phyloP scores from a whole-genome alignment of 1,139 yeast species.

The Starmera stellimalicola region DNA sequence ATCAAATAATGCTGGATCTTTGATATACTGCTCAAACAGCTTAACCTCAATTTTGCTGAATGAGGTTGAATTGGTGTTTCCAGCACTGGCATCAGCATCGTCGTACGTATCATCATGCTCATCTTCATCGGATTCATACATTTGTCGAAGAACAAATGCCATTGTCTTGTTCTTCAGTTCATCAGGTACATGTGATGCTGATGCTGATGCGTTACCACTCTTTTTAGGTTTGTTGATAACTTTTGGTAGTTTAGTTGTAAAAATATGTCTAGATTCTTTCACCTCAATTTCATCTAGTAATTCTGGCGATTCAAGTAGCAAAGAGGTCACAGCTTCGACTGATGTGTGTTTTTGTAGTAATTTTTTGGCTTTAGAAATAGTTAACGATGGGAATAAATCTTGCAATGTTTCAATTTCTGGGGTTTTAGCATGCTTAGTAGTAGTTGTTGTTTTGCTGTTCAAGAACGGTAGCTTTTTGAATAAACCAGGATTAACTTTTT shows the following conservation, averaged over 20 bases:
- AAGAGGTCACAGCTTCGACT: constrained; percentile 51
- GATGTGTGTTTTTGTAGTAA: constrained; percentile 40
- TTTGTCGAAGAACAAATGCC: constrained; percentile 50
- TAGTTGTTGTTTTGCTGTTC: constrained; percentile 2
- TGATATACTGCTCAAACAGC: constrained; percentile 49
- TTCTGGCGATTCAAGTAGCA: constrained; percentile 53
- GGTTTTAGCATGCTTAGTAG: constrained; percentile 14
- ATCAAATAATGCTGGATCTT: constrained; percentile 42
- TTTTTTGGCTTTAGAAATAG: constrained; percentile 33
- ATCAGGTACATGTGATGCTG: constrained; percentile 28
- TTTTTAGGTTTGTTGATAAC: constrained; percentile 11
- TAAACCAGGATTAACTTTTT: constrained; percentile 39
- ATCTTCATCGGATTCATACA: constrained; percentile 63
- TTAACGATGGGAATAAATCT: constrained; percentile 54
- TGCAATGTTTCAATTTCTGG: constrained; percentile 33
- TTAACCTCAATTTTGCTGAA: constrained; percentile 33
- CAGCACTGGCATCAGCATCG: constrained; percentile 48
- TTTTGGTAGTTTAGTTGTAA: constrained; percentile 5
- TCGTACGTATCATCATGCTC: constrained; percentile 83
- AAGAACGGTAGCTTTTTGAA: constrained; percentile 33
- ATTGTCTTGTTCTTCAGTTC: constrained; percentile 47
- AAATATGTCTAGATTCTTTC: constrained; percentile 4
- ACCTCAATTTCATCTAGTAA: constrained; percentile 19
- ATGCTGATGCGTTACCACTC: constrained; percentile 8
- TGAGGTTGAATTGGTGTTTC: constrained; percentile 9